Percentiles rank a stretch among this genome's conserved stretches.
phyloP scores from a whole-genome alignment of 2,329 filamentous ascomycete genomes.

The Juglanconis oblonga region DNA sequence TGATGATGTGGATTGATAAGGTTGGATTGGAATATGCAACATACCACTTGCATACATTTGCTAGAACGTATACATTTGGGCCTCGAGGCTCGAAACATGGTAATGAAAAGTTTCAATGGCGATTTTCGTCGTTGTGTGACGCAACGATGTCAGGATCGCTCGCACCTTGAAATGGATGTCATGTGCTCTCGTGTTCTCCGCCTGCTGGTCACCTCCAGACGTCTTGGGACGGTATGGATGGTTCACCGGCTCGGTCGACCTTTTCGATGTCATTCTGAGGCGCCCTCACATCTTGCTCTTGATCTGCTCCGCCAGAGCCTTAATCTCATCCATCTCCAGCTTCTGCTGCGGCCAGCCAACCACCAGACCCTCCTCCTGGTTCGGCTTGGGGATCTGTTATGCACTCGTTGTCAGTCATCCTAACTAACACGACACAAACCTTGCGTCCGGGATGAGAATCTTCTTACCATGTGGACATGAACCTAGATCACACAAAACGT shows the following conservation, averaged over 20 bases:
- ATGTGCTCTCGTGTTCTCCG: not conserved
- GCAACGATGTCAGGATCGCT: not conserved
- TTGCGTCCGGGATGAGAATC: not conserved
- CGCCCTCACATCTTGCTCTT: slow-evolving; percentile 75
- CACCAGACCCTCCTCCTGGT: slow-evolving; percentile 72
- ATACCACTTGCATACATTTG: not conserved
- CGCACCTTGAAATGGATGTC: not conserved
- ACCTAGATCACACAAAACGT: slow-evolving; percentile 49
- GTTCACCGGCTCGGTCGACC: not conserved
- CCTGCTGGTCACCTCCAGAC: not conserved
- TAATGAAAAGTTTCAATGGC: not conserved
- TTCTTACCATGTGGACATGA: slow-evolving; percentile 84
- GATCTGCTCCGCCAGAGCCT: slow-evolving; percentile 76
- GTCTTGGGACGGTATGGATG: not conserved
- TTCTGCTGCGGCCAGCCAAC: slow-evolving; percentile 75
- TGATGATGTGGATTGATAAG: slow-evolving; percentile 42
- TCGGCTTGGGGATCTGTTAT: slow-evolving; percentile 86
- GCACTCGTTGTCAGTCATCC: not conserved
- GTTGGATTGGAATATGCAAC: not conserved
- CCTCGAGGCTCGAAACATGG: not conserved
- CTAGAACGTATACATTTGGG: slow-evolving; percentile 8
- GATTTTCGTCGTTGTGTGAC: not conserved
- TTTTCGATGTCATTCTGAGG: not conserved
- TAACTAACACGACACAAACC: too few species aligned
- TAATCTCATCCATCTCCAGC: slow-evolving; percentile 78